Evolutionary conservation across 345 rosid species (phyloP).

Genomic region (thale cress (Arabidopsis thaliana)): TAIR10.1 NC_003076.8:23655501-23656000

Average conservation of each 20-base stretch:
- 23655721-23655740: conserved; percentile 88
- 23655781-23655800: conserved; percentile 18
- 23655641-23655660: conserved; percentile 84
- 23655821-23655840: conserved; percentile 21
- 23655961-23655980: conserved; percentile 70
- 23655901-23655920: conserved; percentile 92
- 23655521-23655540: conserved; percentile 87
- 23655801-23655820: conserved; percentile 11
- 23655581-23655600: conserved; percentile 39
- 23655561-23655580: conserved; percentile 75
- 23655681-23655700: conserved; percentile 94
- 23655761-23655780: conserved; percentile 45
- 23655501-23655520: conserved; percentile 79
- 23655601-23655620: conserved; percentile 42
- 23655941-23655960: conserved; percentile 79
- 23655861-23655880: conserved; percentile 58
- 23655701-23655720: conserved; percentile 95
- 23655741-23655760: conserved; percentile 96
- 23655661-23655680: conserved; percentile 82
- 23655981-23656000: conserved; percentile 63
- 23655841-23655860: conserved; percentile 23
- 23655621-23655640: conserved; percentile 53
- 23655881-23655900: conserved; percentile 91
- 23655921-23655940: conserved; percentile 94
- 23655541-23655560: conserved; percentile 85